Conservation (phyloP, 805 yeast genomes). For the Ogataea nakhonphanomensis region DNA sequence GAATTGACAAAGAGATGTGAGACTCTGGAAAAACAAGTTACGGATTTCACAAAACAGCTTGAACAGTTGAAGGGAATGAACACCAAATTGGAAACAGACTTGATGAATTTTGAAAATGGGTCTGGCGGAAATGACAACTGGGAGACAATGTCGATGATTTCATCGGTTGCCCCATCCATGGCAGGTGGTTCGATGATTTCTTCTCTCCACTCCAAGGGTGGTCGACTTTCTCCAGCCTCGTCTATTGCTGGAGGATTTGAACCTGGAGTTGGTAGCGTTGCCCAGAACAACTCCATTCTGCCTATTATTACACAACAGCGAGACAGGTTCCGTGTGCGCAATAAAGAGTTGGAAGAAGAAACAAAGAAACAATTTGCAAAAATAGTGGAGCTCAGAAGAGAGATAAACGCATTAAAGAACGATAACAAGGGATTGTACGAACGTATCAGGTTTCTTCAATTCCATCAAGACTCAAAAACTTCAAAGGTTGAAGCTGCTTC, state of each 20-base stretch:
- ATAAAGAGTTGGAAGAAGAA: constrained; percentile 81
- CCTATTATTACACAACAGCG: constrained; percentile 93
- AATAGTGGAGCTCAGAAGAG: constrained; percentile 60
- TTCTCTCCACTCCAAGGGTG: constrained; percentile 13
- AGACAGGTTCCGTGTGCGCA: constrained; percentile 84
- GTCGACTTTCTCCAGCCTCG: constrained; percentile 48
- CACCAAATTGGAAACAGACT: constrained; percentile 67
- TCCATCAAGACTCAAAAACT: constrained; percentile 36
- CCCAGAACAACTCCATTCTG: constrained; percentile 50
- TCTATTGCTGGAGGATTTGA: constrained; percentile 44
- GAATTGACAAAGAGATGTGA: constrained; percentile 40
- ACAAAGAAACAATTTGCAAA: constrained; percentile 52
- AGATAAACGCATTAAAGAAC: constrained; percentile 56
- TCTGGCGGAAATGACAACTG: constrained; percentile 42
- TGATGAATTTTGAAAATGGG: constrained; percentile 53
- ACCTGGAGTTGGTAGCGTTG: constrained; percentile 6
- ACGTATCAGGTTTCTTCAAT: constrained; percentile 63
- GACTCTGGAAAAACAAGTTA: constrained; percentile 38
- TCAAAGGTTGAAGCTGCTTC: constrained; percentile 27
- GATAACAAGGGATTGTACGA: constrained; percentile 83
- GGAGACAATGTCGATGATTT: constrained; percentile 65
- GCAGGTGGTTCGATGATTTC: constrained; percentile 6
- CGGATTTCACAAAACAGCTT: constrained; percentile 36
- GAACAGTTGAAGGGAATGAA: constrained; percentile 45
- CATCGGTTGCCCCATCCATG: constrained; percentile 43